A percentile compares a stretch with the other conserved stretches of the same genome.
phyloP scores from a whole-genome alignment of 2,329 filamentous ascomycete species.

The Fusarium subtropicale region DNA sequence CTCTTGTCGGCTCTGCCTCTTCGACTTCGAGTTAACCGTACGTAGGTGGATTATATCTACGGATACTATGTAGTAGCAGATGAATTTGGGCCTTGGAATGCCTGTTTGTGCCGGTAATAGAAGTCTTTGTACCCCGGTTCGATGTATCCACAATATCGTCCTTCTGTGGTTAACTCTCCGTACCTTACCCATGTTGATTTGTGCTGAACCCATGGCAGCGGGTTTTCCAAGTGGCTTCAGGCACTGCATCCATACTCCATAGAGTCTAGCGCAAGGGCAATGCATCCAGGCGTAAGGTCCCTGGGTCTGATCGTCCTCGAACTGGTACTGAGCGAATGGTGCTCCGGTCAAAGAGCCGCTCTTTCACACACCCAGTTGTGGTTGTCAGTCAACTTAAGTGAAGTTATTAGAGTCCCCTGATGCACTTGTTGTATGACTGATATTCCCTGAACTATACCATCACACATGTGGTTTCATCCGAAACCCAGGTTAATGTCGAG shows the following conservation, averaged over 20 bases:
- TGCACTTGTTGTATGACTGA: not conserved
- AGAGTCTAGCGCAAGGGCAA: conserved; percentile 40
- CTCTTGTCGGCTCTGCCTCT: not conserved
- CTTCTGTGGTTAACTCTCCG: conserved; percentile 34
- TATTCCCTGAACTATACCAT: not conserved
- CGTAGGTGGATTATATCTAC: conserved; percentile 14
- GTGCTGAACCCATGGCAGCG: conserved; percentile 46
- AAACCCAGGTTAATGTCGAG: conserved; percentile 1
- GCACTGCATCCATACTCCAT: conserved; percentile 30
- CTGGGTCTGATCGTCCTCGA: conserved; percentile 44
- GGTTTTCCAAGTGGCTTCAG: conserved; percentile 42
- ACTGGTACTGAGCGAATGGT: conserved; percentile 28
- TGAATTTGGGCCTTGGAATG: conserved; percentile 28
- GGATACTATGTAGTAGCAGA: conserved; percentile 23
- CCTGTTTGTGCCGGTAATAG: conserved; percentile 29
- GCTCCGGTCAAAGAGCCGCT: not conserved
- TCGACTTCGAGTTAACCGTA: not conserved
- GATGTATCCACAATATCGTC: conserved; percentile 36
- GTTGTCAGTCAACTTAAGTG: not conserved
- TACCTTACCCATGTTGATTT: conserved; percentile 19
- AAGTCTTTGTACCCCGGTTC: conserved; percentile 29
- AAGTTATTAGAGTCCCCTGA: not conserved
- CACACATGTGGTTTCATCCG: not conserved
- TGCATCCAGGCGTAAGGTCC: conserved; percentile 35
- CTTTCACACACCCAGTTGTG: not conserved